Evolutionary conservation across 208 protist species (phyloP), one percentile per base, ranked within the genome.

Genomic region (Leishmania mexicana): DNA sequence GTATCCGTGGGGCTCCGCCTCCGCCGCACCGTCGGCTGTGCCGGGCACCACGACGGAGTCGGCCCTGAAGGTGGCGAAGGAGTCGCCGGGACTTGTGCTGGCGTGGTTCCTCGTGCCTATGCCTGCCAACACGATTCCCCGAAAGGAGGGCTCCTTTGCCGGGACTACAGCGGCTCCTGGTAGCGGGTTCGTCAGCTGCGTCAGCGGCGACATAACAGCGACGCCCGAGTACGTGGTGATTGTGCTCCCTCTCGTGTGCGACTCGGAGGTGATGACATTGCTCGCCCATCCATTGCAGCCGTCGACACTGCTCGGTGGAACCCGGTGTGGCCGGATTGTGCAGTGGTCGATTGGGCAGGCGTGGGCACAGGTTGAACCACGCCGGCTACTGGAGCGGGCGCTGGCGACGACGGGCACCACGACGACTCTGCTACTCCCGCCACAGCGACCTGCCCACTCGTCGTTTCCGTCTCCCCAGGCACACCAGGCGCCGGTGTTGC

Each of bases 391-490:
- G 21, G 71, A 86, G 51, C 85, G 85, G 15, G 88, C 88, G 15
- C 6, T 90, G 72, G 79, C 87, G 10, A 86, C 89, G 53, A 92
- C 83, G 0, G 90, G 90, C 35, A 85, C 85, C 15, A 68, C 81
- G 3, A 76, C 78, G 19, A 88, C 83, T 17, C 83, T 92, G 31
- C 62, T 93, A 24, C 75, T 85, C 15, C 84, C 76, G 3, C 84
- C 86, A 5, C 87, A 87, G 72, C 70, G 88, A 0, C 90, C 90
- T 8, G 54, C 79, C n/a, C 67, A 83, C 54, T 91, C 89, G 19
- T 88, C 89, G 15, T 93, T 94, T 81, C 93, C 93, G 5, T 93
- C 87, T 6, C 93, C 92, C 35, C 84, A 89, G 49, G 82, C 90
- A 8, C 93, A 96, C 71, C 90, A 92, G 42, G 76, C 79, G 6